phyloP scores from a whole-genome alignment of 805 yeast species.

The Wickerhamomyces strasburgensis region DNA sequence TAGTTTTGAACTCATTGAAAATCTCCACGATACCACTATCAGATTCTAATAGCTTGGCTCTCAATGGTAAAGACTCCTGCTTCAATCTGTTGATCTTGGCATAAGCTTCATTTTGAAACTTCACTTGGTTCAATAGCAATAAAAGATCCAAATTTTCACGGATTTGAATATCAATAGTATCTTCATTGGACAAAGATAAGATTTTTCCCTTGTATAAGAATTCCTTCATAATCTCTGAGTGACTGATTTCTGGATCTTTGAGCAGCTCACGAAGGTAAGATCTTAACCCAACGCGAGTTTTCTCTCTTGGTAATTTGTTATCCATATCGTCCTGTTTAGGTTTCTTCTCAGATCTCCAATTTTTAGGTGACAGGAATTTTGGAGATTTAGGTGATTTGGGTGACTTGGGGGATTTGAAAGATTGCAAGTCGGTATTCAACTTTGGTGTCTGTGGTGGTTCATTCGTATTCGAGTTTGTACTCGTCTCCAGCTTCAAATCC shows the following conservation, averaged over 20 bases:
- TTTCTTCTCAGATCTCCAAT: conserved; percentile 3
- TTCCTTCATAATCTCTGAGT: conserved; percentile 43
- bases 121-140: conserved; percentile 55
- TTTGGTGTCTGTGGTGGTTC: conserved; percentile 5
- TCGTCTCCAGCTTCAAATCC: conserved; percentile 10
- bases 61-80: conserved; percentile 54
- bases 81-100: conserved; percentile 51
- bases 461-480: background rate
- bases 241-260: conserved; percentile 49
- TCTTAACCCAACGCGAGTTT: conserved; percentile 69
- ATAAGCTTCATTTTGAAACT: conserved; percentile 68
- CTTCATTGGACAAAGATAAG: conserved; percentile 33
- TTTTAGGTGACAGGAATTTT: conserved; percentile 4
- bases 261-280: conserved; percentile 59
- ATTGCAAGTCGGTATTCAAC: conserved; percentile 2
- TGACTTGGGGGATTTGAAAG: conserved; percentile 4
- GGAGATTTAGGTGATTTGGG: conserved; percentile 8
- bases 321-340: conserved; percentile 4
- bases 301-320: conserved; percentile 57
- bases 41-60: conserved; percentile 44
- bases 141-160: conserved; percentile 61
- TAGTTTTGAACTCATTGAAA: conserved; percentile 60
- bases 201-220: conserved; percentile 47
- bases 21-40: conserved; percentile 54
- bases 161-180: conserved; percentile 49